Evolutionary conservation across 768 basidiomycete genomes (phyloP), one percentile per base, ranked within the genome.

Genomic region (Lyophyllum atratum): DNA sequence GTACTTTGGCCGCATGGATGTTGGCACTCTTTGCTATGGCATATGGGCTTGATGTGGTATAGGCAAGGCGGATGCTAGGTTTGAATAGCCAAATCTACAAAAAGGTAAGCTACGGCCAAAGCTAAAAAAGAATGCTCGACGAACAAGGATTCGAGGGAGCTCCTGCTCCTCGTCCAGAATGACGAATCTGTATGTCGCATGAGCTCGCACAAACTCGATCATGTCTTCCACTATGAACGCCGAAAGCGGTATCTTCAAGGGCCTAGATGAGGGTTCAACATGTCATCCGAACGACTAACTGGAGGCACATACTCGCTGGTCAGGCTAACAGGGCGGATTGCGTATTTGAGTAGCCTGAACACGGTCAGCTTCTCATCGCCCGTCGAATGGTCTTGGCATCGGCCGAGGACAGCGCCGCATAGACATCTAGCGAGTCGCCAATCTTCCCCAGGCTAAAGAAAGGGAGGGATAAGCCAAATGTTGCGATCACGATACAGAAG

Each of bases 71-170:
- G 62, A 98, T 85, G 60, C 80, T 86, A 0, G 95, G 94, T 70
- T 95, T 97, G 81, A 98, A 97, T 21, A 98, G 68, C 95, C 96
- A 98, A 21, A 98, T 79, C 94, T 95, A 66, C 49, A n/a, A 6
- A 24, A 15, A 22, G 25, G 43, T 44, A 47, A 57, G 56, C 40
- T 40, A 46, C 29, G 4, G 53, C 33, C 45, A 7, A 42, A 11
- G 2, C 39, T 12, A 44, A 42, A 29, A 26, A 17, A 25, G 40
- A 49, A 25, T 40, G n/a, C 14, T 28, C 10, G 6, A 76, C 90
- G 56, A 52, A 97, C 94, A 59, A 97, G 75, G 14, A 98, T 80
- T 52, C 89, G 79, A 4, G 90, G 85, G 25, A 79, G 81, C 58
- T 93, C 92, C 26, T 89, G 85, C 65, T 96, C 93, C 61, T 95